Conservation (phyloP, 2,329 filamentous ascomycete species). For the Sarocladium oryzae region DNA sequence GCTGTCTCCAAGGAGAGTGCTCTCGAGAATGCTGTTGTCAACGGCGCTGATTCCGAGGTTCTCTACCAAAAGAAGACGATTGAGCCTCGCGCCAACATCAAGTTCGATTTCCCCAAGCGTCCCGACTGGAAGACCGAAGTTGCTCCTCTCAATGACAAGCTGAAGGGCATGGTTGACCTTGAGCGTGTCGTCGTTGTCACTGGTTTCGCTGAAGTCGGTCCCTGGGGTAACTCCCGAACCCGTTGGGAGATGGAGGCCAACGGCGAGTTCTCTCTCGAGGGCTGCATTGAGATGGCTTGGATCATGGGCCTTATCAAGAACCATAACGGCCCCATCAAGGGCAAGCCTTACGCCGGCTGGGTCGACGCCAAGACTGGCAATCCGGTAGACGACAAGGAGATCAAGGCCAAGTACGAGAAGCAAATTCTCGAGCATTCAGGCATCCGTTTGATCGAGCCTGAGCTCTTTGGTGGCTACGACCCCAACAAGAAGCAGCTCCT, state of each 20-base stretch:
- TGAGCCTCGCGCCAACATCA: slow-evolving; percentile 93
- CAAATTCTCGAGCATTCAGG: slow-evolving; percentile 92
- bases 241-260: slow-evolving; percentile 99
- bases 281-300: slow-evolving; percentile 99
- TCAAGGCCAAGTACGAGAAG: slow-evolving; percentile 97
- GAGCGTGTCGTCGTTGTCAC: slow-evolving; percentile 98
- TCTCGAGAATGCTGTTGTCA: slow-evolving; percentile 95
- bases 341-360: slow-evolving; percentile 94
- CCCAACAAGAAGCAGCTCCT: slow-evolving; percentile 98
- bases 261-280: slow-evolving; percentile 94
- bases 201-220: slow-evolving; percentile 91
- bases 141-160: slow-evolving; percentile 76
- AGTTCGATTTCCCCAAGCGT: slow-evolving; percentile 87
- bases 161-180: slow-evolving; percentile 97
- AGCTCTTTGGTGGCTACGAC: slow-evolving; percentile 94
- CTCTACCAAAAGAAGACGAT: slow-evolving; percentile 93
- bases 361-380: slow-evolving; percentile 91
- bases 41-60: slow-evolving; percentile 85
- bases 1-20: slow-evolving; percentile 94
- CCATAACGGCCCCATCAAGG: slow-evolving; percentile 93
- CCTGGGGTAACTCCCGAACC: slow-evolving; percentile 97
- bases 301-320: slow-evolving; percentile 99
- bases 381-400: slow-evolving; percentile 94
- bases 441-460: slow-evolving; percentile 95
- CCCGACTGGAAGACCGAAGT: slow-evolving; percentile 91